These are phyloP conservation scores for Galerina marginata DNA, from an alignment of 768 basidiomycete species.

Conservation along the genomic window DNA sequence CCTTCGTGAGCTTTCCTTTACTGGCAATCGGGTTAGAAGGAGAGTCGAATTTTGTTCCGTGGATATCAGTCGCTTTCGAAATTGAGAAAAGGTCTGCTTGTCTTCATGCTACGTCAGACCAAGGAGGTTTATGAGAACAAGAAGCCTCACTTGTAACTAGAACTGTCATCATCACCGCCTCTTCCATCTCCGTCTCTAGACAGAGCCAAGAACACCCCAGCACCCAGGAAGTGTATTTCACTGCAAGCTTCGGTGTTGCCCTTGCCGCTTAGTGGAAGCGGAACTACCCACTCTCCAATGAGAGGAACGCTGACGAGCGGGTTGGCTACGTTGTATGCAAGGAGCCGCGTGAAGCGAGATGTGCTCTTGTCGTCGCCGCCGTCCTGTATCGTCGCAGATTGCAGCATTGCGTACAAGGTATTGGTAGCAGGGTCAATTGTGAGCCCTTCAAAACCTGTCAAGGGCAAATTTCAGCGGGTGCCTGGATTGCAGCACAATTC, in stretches of 20 bases:
- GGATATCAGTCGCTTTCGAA: constrained; percentile 63
- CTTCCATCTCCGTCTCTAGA: constrained; percentile 66
- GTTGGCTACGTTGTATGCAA: constrained; percentile 57
- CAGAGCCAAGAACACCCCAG: constrained; percentile 61
- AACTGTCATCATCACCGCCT: constrained; percentile 53
- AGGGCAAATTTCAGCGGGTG: background rate
- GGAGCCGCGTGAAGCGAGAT: constrained; percentile 57
- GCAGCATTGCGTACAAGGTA: constrained; percentile 65
- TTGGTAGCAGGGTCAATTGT: constrained; percentile 52
- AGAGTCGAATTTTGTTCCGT: constrained; percentile 57
- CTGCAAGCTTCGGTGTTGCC: constrained; percentile 54
- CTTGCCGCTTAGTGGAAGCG: constrained; percentile 56
- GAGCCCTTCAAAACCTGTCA: constrained; percentile 62
- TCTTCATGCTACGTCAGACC: constrained; percentile 34
- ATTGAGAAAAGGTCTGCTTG: constrained; percentile 67
- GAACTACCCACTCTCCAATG: constrained; percentile 64
- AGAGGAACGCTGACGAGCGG: constrained; percentile 40
- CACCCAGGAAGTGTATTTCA: constrained; percentile 62
- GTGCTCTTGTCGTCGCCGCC: constrained; percentile 55
- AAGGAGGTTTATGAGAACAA: background rate
- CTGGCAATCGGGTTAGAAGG: constrained; percentile 56
- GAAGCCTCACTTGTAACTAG: constrained; percentile 54
- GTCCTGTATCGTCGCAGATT: constrained; percentile 68
- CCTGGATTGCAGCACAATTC: background rate
- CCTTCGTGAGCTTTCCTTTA: constrained; percentile 49